Base-by-base conservation (phyloP, 371 early-diverging fungal species). In the Apophysomyces ossiformis region DNA sequence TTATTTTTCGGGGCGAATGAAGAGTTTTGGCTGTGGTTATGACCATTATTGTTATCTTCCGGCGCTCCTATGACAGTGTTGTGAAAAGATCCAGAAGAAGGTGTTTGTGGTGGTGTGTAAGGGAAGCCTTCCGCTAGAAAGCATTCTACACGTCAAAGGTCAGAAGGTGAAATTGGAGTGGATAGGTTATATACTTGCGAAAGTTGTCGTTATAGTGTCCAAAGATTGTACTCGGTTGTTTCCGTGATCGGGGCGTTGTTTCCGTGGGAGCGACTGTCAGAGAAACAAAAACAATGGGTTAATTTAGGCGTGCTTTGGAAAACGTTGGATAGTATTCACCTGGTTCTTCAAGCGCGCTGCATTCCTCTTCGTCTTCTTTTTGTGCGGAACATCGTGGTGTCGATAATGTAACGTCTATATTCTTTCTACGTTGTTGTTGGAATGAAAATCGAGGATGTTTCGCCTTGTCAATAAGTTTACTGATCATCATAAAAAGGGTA, bases 391-490 rank as follows among this genome's bases (percentile, higher is more conserved):
- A 47, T 37, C 26, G 54, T 15, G 15, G 41, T 37, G 38, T 38
- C 11, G 56, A 57, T 5, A 57, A 61, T 39, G 61, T 21, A 18
- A 18, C 21, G 8, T 50, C 54, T 9, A 9, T 21, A 21, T 50
- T 50, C 35, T 50, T 50, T 50, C 21, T 50, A 47, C 18, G 41
- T 41, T 41, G 41, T 41, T 41, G 18, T 7, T 47, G 11, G 11
- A 50, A 50, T n/a, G 54, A 50, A 50, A 50, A 50, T n/a, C 54
- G 54, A 7, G 67, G 61, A 11, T 45, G 61, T 37, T 57, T 60
- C 15, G 61, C 67, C 26, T 66, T 66, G 41, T 66, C 67, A 41
- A 66, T 41, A 12, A 66, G 38, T 61, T 66, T 66, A 44, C 45
- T 61, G 57, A 66, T 60, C 67, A 66, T 50, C 7, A 1, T 50